Percentiles rank a stretch among this genome's conserved stretches.
These are phyloP conservation scores for Shiraia bambusicola DNA, from an alignment of 2,329 filamentous ascomycete genomes.

Conservation along the genomic window DNA sequence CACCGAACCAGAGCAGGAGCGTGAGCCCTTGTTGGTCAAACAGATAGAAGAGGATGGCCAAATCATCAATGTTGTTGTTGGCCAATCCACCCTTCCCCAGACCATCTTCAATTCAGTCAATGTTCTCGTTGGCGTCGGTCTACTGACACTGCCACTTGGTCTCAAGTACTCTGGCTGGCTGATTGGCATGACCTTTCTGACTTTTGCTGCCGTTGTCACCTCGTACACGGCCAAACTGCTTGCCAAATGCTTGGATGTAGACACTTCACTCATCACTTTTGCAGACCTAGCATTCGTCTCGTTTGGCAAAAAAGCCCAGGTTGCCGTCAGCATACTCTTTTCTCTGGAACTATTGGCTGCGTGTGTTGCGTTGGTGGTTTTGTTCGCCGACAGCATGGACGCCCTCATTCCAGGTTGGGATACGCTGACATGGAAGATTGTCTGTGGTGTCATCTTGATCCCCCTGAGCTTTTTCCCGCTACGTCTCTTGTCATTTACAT, in stretches of 20 bases:
- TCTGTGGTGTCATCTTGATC: slow-evolving; percentile 76
- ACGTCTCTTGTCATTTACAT: slow-evolving; percentile 82
- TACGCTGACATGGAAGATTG: slow-evolving; percentile 76
- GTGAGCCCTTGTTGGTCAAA: slow-evolving; percentile 81
- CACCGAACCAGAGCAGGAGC: slow-evolving; percentile 48
- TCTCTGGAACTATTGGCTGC: slow-evolving; percentile 83
- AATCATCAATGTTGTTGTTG: slow-evolving; percentile 79
- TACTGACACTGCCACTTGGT: slow-evolving; percentile 85
- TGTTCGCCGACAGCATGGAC: slow-evolving; percentile 92
- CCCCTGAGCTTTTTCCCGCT: slow-evolving; percentile 84
- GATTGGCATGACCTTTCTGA: slow-evolving; percentile 73
- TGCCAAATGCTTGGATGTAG: slow-evolving; percentile 84
- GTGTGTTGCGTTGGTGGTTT: slow-evolving; percentile 83
- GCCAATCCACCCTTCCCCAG: slow-evolving; percentile 92
- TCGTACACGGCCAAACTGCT: slow-evolving; percentile 83
- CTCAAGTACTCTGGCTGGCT: slow-evolving; percentile 88
- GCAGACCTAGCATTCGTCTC: slow-evolving; percentile 90
- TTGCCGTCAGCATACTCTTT: slow-evolving; percentile 83
- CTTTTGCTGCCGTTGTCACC: slow-evolving; percentile 73
- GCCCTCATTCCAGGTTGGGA: slow-evolving; percentile 72
- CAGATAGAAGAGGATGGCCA: slow-evolving; percentile 83
- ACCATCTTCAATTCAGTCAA: slow-evolving; percentile 97
- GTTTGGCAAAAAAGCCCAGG: slow-evolving; percentile 77
- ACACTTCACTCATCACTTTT: slow-evolving; percentile 85
- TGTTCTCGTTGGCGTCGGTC: slow-evolving; percentile 83